Evolutionary conservation across 2,329 filamentous ascomycete species (phyloP), one percentile per base, ranked within the genome.

Genomic region (Truncatella angustata): DNA sequence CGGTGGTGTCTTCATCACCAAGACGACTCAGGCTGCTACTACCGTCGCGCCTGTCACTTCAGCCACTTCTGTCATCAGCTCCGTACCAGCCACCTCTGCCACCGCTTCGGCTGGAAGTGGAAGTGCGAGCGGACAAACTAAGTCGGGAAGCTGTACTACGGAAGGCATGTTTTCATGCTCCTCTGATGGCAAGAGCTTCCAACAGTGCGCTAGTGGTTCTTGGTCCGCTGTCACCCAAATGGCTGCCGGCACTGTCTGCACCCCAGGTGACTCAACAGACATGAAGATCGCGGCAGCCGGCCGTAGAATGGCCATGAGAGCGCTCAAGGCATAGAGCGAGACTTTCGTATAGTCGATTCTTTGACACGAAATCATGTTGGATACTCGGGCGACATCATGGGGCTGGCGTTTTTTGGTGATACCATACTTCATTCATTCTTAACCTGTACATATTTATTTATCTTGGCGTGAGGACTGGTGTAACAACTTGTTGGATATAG

Each of bases 161-260:
- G 78, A 81, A 42, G 80, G 80, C 1, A 62, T 64, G 10, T 84
- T 76, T 75, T 81, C 81, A 70, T 84, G 80, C 56, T 67, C 82
- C n/a, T n/a, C n/a, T n/a, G n/a, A n/a, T 5, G 77, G 78, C 12
- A 68, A 62, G 1, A 71, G 73, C 0, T 84, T 74, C 73, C 79
- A 83, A 64, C 78, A 78, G 44, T 84, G 80, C 53, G 80, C 73
- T 6, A 75, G 73, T 2, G 79, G 80, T 7, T 34, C 57, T 0
- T 84, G 80, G 80, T 78, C 78, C 2, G 60, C 66, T 0, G 51
- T 65, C 2, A 71, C 73, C 54, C 37, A 56, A 0, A 59, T 83
- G 11, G 73, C 80, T 0, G 60, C 64, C 0, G 80, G 80, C 1
- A 78, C 76, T 0, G 58, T 52, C 0, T 84, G 80, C 63, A 60